A percentile compares a stretch with the other conserved stretches of the same genome.
These are phyloP conservation scores for Curvularia verruculosa DNA, from an alignment of 2,329 filamentous ascomycete species.

Conservation along the genomic window DNA sequence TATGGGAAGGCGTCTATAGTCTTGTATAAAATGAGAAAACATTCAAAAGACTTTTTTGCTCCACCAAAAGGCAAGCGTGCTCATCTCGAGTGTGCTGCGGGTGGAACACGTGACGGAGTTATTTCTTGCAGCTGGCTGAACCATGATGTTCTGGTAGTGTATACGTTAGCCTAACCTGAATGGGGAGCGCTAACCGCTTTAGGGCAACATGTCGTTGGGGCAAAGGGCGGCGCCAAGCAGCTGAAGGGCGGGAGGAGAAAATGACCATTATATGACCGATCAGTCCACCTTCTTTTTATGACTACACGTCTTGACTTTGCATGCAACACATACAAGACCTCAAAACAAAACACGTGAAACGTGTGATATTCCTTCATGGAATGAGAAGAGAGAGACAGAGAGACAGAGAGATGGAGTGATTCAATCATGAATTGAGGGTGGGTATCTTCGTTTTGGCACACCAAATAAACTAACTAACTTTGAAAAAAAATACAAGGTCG, in stretches of 20 bases:
- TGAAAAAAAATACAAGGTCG: too few species aligned
- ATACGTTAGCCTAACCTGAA: not conserved
- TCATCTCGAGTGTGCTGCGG: too few species aligned
- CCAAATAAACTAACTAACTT: slow-evolving; percentile 19
- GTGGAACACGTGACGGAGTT: too few species aligned
- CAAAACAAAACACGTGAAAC: too few species aligned
- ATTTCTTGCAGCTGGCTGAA: too few species aligned
- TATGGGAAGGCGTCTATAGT: not conserved
- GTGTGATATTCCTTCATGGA: slow-evolving; percentile 9
- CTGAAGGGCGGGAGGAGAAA: not conserved
- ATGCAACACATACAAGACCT: not conserved
- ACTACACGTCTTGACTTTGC: not conserved
- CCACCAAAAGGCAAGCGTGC: too few species aligned
- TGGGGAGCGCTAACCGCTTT: slow-evolving; percentile 8
- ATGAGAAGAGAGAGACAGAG: too few species aligned
- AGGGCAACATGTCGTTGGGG: slow-evolving; percentile 14
- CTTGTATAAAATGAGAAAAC: slow-evolving; percentile 12
- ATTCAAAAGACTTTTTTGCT: not conserved
- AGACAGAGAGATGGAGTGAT: slow-evolving; percentile 1
- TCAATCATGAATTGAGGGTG: slow-evolving; percentile 18
- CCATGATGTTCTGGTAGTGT: too few species aligned
- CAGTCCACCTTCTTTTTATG: not conserved
- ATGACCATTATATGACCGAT: not conserved
- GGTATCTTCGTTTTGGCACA: slow-evolving; percentile 36
- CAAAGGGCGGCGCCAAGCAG: slow-evolving; percentile 18